phyloP scores from a whole-genome alignment of 495 filamentous ascomycete genomes.

The Apodospora peruviana region DNA sequence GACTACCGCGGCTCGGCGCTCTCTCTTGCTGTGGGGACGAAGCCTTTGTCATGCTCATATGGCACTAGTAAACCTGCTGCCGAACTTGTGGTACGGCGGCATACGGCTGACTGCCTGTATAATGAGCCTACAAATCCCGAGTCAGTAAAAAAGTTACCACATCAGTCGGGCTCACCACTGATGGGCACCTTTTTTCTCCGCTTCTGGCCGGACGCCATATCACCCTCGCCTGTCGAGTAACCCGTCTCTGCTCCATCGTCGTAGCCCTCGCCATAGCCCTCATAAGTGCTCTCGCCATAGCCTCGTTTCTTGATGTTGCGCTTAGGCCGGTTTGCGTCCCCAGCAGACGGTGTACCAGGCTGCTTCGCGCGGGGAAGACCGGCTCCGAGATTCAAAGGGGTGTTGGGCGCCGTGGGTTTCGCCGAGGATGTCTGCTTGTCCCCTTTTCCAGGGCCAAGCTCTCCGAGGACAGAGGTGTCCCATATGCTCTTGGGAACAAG shows the following conservation, averaged over 20 bases:
- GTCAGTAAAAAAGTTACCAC: constrained; percentile 19
- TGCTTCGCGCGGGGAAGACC: constrained; percentile 21
- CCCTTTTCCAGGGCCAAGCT: constrained; percentile 32
- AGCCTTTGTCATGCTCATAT: constrained; percentile 12
- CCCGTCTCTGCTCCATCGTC: constrained; percentile 38
- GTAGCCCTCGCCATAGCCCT: constrained; percentile 52
- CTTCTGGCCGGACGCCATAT: constrained; percentile 41
- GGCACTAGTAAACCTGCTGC: constrained; percentile 36
- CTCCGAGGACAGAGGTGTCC: constrained; percentile 49
- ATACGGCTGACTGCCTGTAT: constrained; percentile 18
- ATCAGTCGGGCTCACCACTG: constrained; percentile 20
- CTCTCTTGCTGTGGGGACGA: neutral
- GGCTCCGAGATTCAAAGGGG: constrained; percentile 26
- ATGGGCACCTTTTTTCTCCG: constrained; percentile 52
- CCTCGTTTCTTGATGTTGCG: constrained; percentile 45
- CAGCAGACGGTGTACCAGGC: constrained; percentile 18
- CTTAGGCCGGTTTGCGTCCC: constrained; percentile 29
- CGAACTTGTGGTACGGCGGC: constrained; percentile 16
- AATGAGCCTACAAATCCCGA: constrained; percentile 16
- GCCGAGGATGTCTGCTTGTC: constrained; percentile 30
- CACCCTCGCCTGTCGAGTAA: constrained; percentile 50
- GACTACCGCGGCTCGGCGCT: constrained; percentile 4
- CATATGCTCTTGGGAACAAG: constrained; percentile 41
- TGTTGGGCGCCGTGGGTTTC: constrained; percentile 38
- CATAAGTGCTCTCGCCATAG: constrained; percentile 51